Base-by-base conservation (phyloP, 139 green algal genomes). In the Chlamydomonas applanata region DNA sequence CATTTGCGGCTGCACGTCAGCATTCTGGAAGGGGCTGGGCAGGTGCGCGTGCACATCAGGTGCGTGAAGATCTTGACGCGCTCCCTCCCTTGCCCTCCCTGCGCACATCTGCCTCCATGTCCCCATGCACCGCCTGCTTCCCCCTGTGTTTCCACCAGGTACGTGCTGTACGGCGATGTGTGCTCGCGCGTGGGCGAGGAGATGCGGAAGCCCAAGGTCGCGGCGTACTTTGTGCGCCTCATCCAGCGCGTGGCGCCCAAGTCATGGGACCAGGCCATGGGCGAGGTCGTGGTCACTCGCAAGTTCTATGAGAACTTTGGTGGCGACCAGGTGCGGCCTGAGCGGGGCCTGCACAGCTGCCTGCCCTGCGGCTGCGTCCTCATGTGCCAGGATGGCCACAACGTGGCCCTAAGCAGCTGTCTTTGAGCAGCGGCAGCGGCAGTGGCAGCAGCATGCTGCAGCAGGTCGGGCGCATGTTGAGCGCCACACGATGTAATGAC, bases 271-370 rank as follows among this genome's bases (percentile, higher is more conserved):
- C 94, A 98, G 83, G 95, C 95, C 0, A 35, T 85, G 72, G 92
- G 77, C 3, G 95, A 99, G 85, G 89, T 96, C 11, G 77, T 71
- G 1, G 92, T 98, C 25, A 98, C 93, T 0, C 81, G 88, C 24
- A 87, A 90, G 62, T 99, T 99, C 76, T 86, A 97, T 57, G 95
- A 98, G 63, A 99, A 99, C 86, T 98, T 98, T 70, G 83, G 74
- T 1, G 95, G 94, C 0, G 95, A 99, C 82, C 89, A 98, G 84
- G 94, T 97, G 74, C 17, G 76, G 1, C 24, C n/a, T n/a, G n/a
- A n/a, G n/a, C n/a, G n/a, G n/a, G n/a, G n/a, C n/a, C n/a, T n/a
- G n/a, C n/a, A n/a, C n/a, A n/a, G n/a, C n/a, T n/a, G n/a, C n/a
- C n/a, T n/a, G n/a, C n/a, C n/a, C n/a, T n/a, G n/a, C n/a, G n/a